phyloP scores from a whole-genome alignment of 176 grass and related monocot genomes.

The Rhynchospora breviuscula region DNA sequence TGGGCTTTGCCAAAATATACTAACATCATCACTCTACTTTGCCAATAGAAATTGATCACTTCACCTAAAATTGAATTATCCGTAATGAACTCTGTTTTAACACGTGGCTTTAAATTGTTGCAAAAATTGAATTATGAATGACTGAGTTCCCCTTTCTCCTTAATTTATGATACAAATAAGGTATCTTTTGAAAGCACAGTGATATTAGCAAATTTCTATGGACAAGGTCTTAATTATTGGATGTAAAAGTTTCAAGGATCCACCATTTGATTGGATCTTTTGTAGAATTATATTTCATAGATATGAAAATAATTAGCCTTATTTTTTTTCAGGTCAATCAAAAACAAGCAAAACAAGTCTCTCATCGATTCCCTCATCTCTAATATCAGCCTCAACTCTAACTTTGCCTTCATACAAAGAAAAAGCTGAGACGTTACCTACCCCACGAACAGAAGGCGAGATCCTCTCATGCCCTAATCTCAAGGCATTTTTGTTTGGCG shows the following conservation, averaged over 20 bases:
- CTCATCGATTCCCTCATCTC: constrained; percentile 42
- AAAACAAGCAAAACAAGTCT: constrained; percentile 71
- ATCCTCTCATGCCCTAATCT: constrained; percentile 75
- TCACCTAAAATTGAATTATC: too few species aligned
- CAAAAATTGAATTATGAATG: too few species aligned
- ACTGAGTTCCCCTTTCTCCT: too few species aligned
- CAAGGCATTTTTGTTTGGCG: constrained; percentile 65
- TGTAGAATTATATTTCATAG: background rate
- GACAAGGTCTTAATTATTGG: background rate
- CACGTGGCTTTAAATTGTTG: too few species aligned
- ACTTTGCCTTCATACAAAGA: constrained; percentile 54
- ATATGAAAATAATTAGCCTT: background rate
- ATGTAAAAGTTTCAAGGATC: background rate
- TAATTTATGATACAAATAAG: too few species aligned
- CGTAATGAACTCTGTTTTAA: too few species aligned
- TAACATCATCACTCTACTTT: too few species aligned
- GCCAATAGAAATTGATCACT: too few species aligned
- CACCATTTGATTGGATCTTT: background rate
- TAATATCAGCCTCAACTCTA: constrained; percentile 56
- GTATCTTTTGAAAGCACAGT: background rate
- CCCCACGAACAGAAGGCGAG: constrained; percentile 61
- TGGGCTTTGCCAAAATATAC: too few species aligned
- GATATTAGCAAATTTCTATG: background rate
- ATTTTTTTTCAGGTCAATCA: constrained; percentile 45
- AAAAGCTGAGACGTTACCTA: constrained; percentile 32